phyloP scores from a whole-genome alignment of 352 stramenopile species.

The Blastocystis sp. region DNA sequence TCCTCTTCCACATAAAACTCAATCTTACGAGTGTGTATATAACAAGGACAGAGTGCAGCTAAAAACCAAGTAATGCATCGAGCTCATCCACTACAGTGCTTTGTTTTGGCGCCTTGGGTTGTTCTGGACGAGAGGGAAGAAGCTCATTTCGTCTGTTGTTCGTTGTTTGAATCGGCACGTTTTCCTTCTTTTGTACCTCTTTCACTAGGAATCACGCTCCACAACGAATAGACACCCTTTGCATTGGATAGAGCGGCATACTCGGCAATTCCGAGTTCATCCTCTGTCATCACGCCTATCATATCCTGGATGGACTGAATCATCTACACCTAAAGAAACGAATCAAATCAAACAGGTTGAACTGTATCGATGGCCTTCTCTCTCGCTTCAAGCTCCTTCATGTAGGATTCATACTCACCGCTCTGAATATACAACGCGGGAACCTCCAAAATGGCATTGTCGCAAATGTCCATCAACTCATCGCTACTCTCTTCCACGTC shows the following conservation, averaged over 20 bases:
- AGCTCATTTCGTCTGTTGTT: neutral
- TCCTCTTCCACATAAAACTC: too few relatives aligned
- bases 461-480: slow-evolving; percentile 5
- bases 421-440: slow-evolving; percentile 57
- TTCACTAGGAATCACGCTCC: neutral
- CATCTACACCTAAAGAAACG: neutral
- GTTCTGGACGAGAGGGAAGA: neutral
- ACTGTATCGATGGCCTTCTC: neutral
- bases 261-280: neutral
- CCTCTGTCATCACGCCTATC: neutral
- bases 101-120: neutral
- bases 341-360: neutral
- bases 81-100: neutral
- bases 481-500: neutral
- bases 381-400: neutral
- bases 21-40: neutral
- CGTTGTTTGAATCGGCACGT: neutral
- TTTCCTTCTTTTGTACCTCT: neutral
- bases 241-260: neutral
- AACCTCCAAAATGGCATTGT: neutral
- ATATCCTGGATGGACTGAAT: neutral
- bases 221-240: neutral
- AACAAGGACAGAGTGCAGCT: neutral
- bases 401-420: neutral
- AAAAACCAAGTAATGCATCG: slow-evolving; percentile 42